These are phyloP conservation scores for Microstegium vimineum DNA, from an alignment of 176 grass and related monocot genomes.

Conservation along the genomic window DNA sequence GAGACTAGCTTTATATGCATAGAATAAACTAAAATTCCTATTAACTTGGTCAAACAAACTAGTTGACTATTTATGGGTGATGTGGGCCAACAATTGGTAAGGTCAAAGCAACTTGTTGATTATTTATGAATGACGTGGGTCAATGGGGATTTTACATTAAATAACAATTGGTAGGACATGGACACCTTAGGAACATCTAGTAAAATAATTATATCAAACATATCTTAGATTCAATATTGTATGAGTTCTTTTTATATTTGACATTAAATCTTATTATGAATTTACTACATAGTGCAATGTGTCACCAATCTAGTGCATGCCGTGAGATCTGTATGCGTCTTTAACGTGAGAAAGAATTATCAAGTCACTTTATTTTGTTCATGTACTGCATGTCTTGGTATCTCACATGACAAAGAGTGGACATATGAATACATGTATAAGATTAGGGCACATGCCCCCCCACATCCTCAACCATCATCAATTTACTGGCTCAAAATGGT, in stretches of 20 bases:
- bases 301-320: not conserved
- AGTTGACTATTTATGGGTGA: too few species aligned
- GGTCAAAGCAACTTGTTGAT: not conserved
- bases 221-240: not conserved
- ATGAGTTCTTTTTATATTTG: not conserved
- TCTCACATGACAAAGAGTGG: too few species aligned
- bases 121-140: not conserved
- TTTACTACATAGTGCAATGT: conserved; percentile 18
- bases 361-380: not conserved
- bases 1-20: not conserved
- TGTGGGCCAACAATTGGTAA: not conserved
- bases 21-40: too few species aligned
- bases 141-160: not conserved
- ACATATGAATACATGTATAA: not conserved
- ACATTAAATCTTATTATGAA: not conserved
- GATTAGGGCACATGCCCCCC: not conserved
- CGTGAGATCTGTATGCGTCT: not conserved
- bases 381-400: not conserved
- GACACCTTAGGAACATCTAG: not conserved
- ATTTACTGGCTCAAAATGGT: not conserved
- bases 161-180: not conserved
- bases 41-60: too few species aligned
- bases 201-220: not conserved
- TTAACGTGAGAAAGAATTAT: too few species aligned
- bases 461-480: not conserved